phyloP scores from a whole-genome alignment of 768 basidiomycete species.

The Rhodotorula toruloides region DNA sequence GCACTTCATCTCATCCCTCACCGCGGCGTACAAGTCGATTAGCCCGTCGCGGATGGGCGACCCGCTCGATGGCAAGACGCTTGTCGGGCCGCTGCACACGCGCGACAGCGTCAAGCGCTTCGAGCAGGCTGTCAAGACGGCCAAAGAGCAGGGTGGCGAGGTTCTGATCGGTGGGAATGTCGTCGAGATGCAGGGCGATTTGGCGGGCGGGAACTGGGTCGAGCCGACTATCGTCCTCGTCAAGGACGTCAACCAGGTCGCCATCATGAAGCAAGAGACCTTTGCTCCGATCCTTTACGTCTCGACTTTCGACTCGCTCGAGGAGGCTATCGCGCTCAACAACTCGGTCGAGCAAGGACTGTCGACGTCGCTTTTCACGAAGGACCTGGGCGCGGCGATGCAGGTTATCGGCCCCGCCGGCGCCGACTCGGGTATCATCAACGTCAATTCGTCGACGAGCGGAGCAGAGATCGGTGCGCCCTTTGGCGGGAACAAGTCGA shows the following conservation, averaged over 20 bases:
- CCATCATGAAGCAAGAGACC: constrained; percentile 41
- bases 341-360: constrained; percentile 87
- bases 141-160: constrained; percentile 64
- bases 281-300: constrained; percentile 61
- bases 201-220: constrained; percentile 76
- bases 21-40: constrained; percentile 65
- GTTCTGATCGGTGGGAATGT: constrained; percentile 66
- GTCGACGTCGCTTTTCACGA: constrained; percentile 84
- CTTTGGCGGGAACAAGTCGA: constrained; percentile 76
- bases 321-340: constrained; percentile 65
- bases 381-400: constrained; percentile 72
- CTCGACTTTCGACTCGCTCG: constrained; percentile 55
- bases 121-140: constrained; percentile 29
- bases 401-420: constrained; percentile 88
- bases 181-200: constrained; percentile 48
- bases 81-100: constrained; percentile 83
- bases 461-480: constrained; percentile 76
- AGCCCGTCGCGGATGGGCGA: constrained; percentile 61
- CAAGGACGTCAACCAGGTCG: constrained; percentile 21
- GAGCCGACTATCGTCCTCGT: constrained; percentile 71
- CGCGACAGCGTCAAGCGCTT: constrained; percentile 47
- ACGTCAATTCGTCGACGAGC: constrained; percentile 65
- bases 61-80: constrained; percentile 65
- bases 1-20: constrained; percentile 68
- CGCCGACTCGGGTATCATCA: constrained; percentile 69